Base-by-base conservation (phyloP, 108 stramenopile species). In the Cylindrotheca fusiformis region DNA sequence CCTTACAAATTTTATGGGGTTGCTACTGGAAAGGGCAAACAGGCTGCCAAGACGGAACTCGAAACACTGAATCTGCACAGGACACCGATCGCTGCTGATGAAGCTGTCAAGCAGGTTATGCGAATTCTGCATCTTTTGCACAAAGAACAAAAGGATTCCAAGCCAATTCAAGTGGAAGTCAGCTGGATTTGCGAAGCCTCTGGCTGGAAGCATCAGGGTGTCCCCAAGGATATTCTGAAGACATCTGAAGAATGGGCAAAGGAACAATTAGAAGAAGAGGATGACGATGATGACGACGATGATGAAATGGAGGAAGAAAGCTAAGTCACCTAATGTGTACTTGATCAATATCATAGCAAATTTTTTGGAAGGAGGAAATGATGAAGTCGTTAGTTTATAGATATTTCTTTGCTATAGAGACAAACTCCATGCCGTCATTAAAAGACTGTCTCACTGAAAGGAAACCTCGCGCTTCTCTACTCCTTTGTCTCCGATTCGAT, bases 31-130 rank as follows among this genome's bases (percentile, higher is more conserved):
- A 95, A 98, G 79, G 98, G 98, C 50, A 82, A 95, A 54, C 98
- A 99, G 72, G 88, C 92, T 19, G 98, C 98, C 47, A 97, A 97
- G 84, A 99, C 98, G 30, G 99, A 99, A 76, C 78, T 99, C 82
- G 98, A 99, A 74, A 99, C 99, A 77, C 65, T 97, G 55, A 81
- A 91, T 50, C 69, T 96, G 50, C 82, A 86, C 62, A 93, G 80
- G 60, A 60, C 46, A 27, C 68, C 68, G 12, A 65, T 74, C 19
- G 25, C 24, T 21, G 69, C 32, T 27, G 69, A 78, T 25, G 96
- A 97, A 60, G 99, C 95, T n/a, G 90, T 99, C 68, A 90, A 93
- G 79, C 87, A 97, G 66, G 71, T 97, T 49, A 90, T 92, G 49
- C 90, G 84, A 78, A 98, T 99, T 60, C 74, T 99, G 45, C 85